Conservation (phyloP, 495 filamentous ascomycete species). For the Aspergillus diversus region DNA sequence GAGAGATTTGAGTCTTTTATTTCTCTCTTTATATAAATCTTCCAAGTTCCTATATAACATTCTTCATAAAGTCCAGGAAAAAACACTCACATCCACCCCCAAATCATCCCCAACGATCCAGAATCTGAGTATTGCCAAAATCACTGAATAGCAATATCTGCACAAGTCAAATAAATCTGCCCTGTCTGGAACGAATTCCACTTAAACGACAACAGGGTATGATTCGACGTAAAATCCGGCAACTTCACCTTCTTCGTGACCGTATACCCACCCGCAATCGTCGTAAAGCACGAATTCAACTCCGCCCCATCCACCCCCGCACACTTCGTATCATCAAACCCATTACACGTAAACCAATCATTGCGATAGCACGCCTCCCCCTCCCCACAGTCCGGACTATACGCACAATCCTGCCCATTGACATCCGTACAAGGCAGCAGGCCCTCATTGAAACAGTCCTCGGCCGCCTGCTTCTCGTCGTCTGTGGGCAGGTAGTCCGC, state of each 20-base stretch:
- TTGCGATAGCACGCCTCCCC: constrained; percentile 55
- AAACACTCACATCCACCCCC: no score
- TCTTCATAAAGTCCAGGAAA: no score
- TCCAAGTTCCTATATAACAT: no score
- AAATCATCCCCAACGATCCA: no score
- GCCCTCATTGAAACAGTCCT: constrained; percentile 56
- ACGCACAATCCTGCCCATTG: constrained; percentile 53
- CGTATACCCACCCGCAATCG: constrained; percentile 57
- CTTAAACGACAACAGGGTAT: constrained; percentile 57
- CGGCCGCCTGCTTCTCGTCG: constrained; percentile 57
- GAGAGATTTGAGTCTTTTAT: no score
- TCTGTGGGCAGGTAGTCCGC: constrained; percentile 53
- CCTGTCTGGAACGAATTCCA: constrained; percentile 62
- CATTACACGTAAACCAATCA: constrained; percentile 63
- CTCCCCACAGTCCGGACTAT: constrained; percentile 52
- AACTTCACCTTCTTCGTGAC: constrained; percentile 59
- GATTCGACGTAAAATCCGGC: constrained; percentile 47
- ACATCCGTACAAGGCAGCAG: constrained; percentile 56
- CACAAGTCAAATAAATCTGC: constrained; percentile 59
- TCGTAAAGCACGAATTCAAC: constrained; percentile 51
- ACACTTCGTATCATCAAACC: constrained; percentile 40
- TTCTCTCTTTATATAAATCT: no score
- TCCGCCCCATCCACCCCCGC: constrained; percentile 54
- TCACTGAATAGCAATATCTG: constrained; percentile 43
- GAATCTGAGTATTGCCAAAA: no score